Percentiles rank a stretch among this genome's conserved stretches.
These are phyloP conservation scores for Biscogniauxia mediterranea DNA, from an alignment of 2,329 filamentous ascomycete genomes.

Conservation along the genomic window DNA sequence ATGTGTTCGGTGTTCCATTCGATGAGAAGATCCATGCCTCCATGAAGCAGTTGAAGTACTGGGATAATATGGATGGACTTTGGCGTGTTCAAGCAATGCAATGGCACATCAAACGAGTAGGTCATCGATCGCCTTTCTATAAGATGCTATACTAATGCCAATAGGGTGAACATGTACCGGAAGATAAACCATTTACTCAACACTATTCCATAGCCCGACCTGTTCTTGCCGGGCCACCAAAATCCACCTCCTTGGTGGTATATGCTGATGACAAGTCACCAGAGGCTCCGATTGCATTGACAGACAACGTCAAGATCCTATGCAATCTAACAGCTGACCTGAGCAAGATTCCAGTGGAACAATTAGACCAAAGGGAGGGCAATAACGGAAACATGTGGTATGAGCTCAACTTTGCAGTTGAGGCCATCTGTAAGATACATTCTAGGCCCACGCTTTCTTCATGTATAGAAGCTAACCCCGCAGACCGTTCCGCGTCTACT, in stretches of 20 bases:
- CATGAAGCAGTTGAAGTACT: slow-evolving; percentile 10
- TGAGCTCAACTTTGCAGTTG: slow-evolving; percentile 38
- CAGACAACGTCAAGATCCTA: slow-evolving; percentile 37
- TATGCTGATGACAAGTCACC: slow-evolving; percentile 33
- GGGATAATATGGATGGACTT: slow-evolving; percentile 10
- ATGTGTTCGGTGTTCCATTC: slow-evolving; percentile 21
- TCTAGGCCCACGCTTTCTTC: neutral
- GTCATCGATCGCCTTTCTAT: neutral
- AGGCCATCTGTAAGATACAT: slow-evolving; percentile 36
- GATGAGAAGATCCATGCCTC: slow-evolving; percentile 7
- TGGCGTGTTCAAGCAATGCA: slow-evolving; percentile 34
- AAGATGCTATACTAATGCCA: slow-evolving; percentile 1
- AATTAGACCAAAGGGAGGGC: slow-evolving; percentile 34
- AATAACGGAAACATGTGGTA: slow-evolving; percentile 40
- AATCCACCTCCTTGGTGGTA: slow-evolving; percentile 36
- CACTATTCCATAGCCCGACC: slow-evolving; percentile 33
- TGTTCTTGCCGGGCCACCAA: slow-evolving; percentile 34
- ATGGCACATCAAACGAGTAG: slow-evolving; percentile 43
- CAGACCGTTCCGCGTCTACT: slow-evolving; percentile 40
- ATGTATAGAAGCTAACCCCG: neutral
- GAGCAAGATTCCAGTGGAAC: slow-evolving; percentile 39
- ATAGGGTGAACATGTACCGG: slow-evolving; percentile 39
- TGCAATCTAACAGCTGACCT: slow-evolving; percentile 41
- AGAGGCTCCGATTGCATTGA: slow-evolving; percentile 34
- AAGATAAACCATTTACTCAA: slow-evolving; percentile 38